Conservation (phyloP, 78 protist species). For the Diacronema lutheri region DNA sequence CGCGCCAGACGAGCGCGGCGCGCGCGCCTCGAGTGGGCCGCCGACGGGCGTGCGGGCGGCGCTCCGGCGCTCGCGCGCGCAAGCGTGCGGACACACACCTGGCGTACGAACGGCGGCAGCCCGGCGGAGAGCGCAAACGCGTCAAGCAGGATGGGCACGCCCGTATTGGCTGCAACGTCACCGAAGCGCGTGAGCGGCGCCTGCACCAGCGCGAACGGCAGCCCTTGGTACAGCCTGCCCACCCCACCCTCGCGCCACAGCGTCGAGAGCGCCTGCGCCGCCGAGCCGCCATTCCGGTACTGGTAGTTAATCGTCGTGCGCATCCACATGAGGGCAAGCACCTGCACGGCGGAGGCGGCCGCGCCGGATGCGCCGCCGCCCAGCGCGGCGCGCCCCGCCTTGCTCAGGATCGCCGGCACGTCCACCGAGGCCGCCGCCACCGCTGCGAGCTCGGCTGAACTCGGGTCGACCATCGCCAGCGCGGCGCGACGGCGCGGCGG, state of each 20-base stretch:
- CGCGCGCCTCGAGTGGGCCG: no score
- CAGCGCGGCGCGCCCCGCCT: not conserved
- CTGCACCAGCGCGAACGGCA: conserved; percentile 11
- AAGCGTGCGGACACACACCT: no score
- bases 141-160: not conserved
- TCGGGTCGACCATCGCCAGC: no score
- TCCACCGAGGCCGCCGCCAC: no score
- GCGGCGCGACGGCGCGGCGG: no score
- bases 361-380: not conserved
- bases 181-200: conserved; percentile 36
- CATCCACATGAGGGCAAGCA: not conserved
- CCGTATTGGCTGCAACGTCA: not conserved
- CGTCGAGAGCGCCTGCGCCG: not conserved
- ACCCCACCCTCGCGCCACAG: conserved; percentile 27
- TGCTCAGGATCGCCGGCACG: not conserved
- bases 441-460: no score
- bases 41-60: no score
- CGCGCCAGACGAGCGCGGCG: no score
- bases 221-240: conserved; percentile 13
- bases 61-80: no score
- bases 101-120: not conserved
- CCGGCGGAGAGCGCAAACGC: not conserved
- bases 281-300: not conserved
- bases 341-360: conserved; percentile 1
- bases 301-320: conserved; percentile 1